Evolutionary conservation across 192 early-diverging fungal species (phyloP).

Genomic region (Coemansia pectinata): DNA sequence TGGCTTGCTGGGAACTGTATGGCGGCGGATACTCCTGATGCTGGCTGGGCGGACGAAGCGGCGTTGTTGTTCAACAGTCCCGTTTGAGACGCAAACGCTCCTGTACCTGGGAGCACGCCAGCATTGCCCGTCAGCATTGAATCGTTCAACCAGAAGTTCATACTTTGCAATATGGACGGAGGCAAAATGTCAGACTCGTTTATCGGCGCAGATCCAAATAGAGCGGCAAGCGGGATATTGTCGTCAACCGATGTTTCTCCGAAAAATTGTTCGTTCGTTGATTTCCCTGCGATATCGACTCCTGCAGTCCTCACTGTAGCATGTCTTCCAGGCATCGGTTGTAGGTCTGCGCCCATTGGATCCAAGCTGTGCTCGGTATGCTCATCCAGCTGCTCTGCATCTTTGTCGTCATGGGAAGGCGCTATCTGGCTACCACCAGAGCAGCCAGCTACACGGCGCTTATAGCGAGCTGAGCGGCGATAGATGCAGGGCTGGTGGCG

Average conservation of each 20-base stretch:
- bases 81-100: neutral
- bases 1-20: constrained; percentile 7
- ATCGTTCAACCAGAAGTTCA: constrained; percentile 57
- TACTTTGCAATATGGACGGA: constrained; percentile 51
- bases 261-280: neutral
- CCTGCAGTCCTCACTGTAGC: neutral
- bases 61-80: neutral
- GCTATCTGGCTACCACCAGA: neutral
- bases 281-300: neutral
- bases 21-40: neutral
- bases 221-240: constrained; percentile 41
- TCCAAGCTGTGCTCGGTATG: neutral
- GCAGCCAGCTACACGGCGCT: constrained; percentile 31
- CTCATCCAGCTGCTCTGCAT: neutral
- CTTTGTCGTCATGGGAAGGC: neutral
- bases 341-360: neutral
- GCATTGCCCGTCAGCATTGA: constrained; percentile 39
- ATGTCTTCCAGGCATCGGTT: neutral
- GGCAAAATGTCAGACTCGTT: constrained; percentile 53
- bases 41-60: constrained; percentile 1
- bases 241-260: constrained; percentile 29
- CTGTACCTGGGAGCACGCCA: neutral
- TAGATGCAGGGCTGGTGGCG: constrained; percentile 55
- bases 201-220: constrained; percentile 43
- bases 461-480: constrained; percentile 55